Evolutionary conservation across 1,284 basidiomycete genomes (phyloP).

Genomic region (Coniferiporia weirii): DNA sequence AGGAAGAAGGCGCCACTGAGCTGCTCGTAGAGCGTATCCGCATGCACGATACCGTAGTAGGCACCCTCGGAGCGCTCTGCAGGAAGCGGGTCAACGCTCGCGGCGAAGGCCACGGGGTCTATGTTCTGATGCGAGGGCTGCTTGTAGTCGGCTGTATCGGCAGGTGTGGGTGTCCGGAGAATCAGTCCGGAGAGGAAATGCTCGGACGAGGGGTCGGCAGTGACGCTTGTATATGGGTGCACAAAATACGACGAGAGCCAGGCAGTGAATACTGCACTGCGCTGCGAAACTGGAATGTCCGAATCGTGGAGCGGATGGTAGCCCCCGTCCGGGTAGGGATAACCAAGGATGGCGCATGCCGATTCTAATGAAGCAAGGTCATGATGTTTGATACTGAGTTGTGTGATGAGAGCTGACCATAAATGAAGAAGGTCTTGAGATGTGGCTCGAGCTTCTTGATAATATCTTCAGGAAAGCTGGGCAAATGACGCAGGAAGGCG

Average conservation of each 20-base stretch:
- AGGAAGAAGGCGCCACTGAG: background rate
- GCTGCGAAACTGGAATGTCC: background rate
- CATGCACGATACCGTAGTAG: background rate
- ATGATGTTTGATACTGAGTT: background rate
- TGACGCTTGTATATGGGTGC: slow-evolving; percentile 5
- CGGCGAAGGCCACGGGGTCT: slow-evolving; percentile 3
- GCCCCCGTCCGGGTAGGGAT: slow-evolving; percentile 5
- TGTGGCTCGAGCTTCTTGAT: background rate
- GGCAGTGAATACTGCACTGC: background rate
- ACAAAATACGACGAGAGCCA: slow-evolving; percentile 12
- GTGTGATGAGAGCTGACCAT: background rate
- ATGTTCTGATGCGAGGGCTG: slow-evolving; percentile 8
- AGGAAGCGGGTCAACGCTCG: background rate
- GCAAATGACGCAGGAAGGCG: slow-evolving; percentile 3
- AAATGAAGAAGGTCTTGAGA: slow-evolving; percentile 8
- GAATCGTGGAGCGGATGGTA: slow-evolving; percentile 13
- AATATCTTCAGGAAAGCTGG: background rate
- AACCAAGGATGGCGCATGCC: slow-evolving; percentile 3
- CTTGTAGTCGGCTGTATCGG: background rate
- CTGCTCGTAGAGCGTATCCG: background rate
- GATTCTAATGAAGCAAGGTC: background rate
- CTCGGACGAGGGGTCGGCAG: background rate
- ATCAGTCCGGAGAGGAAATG: background rate
- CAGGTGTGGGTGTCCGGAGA: background rate
- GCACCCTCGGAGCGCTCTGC: slow-evolving; percentile 6